These are phyloP conservation scores for Aleurites moluccanus DNA, from an alignment of 441 rosid species.

Conservation along the genomic window DNA sequence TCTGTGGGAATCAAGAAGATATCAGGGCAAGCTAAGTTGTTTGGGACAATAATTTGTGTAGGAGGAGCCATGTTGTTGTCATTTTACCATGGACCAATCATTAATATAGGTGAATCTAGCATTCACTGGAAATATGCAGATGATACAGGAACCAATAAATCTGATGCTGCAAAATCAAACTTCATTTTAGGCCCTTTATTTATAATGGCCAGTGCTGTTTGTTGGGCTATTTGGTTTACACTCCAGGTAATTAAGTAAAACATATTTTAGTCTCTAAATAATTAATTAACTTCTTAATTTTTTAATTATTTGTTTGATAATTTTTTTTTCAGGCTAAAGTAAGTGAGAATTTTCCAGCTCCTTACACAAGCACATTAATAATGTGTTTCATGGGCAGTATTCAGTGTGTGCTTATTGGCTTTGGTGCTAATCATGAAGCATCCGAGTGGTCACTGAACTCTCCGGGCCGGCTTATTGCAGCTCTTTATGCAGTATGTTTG, in stretches of 20 bases:
- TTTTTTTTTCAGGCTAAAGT: slow-evolving; percentile 46
- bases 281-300: neutral
- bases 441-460: slow-evolving; percentile 65
- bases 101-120: slow-evolving; percentile 59
- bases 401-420: slow-evolving; percentile 50
- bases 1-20: slow-evolving; percentile 47
- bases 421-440: slow-evolving; percentile 37
- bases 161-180: slow-evolving; percentile 30
- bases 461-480: slow-evolving; percentile 54
- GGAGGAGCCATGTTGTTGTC: slow-evolving; percentile 92
- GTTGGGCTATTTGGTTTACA: slow-evolving; percentile 77
- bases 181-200: slow-evolving; percentile 62
- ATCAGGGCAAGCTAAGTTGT: slow-evolving; percentile 79
- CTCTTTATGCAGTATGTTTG: slow-evolving; percentile 61
- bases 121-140: slow-evolving; percentile 72
- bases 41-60: slow-evolving; percentile 73
- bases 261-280: neutral
- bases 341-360: slow-evolving; percentile 70
- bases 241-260: slow-evolving; percentile 52
- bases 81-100: slow-evolving; percentile 70
- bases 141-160: slow-evolving; percentile 21
- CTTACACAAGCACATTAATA: slow-evolving; percentile 73
- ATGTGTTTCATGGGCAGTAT: slow-evolving; percentile 79
- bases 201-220: slow-evolving; percentile 52
- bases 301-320: neutral